These are phyloP conservation scores for Gaillardinia entomophila DNA, from an alignment of 805 yeast species.

Conservation along the genomic window DNA sequence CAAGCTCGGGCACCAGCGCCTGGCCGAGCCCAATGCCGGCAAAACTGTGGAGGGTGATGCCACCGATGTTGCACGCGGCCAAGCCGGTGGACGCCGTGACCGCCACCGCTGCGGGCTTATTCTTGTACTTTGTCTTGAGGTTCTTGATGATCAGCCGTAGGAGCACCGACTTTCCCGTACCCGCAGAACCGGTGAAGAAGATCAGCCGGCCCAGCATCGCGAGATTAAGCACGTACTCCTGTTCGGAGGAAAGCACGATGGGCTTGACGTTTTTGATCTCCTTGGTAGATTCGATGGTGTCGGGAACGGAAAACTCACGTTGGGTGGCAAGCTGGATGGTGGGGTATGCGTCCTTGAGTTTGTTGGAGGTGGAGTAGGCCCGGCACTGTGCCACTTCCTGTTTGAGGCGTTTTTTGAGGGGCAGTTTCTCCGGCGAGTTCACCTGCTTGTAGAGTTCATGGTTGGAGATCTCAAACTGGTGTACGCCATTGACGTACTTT, in stretches of 20 bases:
- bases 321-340: constrained; percentile 27
- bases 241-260: constrained; percentile 46
- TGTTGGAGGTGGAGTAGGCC: constrained; percentile 4
- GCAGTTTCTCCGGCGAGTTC: neutral
- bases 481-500: neutral
- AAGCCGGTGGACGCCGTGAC: constrained; percentile 83
- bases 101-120: constrained; percentile 44
- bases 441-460: neutral
- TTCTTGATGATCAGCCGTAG: constrained; percentile 56
- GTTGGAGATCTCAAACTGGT: neutral
- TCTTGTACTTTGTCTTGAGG: constrained; percentile 39
- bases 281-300: neutral
- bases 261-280: constrained; percentile 27
- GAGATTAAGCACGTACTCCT: constrained; percentile 56
- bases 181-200: constrained; percentile 96
- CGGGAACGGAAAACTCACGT: constrained; percentile 3
- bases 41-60: constrained; percentile 69
- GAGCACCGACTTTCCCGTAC: constrained; percentile 95
- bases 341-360: constrained; percentile 9
- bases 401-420: neutral
- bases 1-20: constrained; percentile 41
- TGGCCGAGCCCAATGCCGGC: constrained; percentile 74
- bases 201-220: constrained; percentile 62
- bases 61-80: constrained; percentile 80
- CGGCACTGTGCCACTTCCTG: constrained; percentile 4